Base-by-base conservation (phyloP, 768 basidiomycete genomes). In the Tricholoma terreum region DNA sequence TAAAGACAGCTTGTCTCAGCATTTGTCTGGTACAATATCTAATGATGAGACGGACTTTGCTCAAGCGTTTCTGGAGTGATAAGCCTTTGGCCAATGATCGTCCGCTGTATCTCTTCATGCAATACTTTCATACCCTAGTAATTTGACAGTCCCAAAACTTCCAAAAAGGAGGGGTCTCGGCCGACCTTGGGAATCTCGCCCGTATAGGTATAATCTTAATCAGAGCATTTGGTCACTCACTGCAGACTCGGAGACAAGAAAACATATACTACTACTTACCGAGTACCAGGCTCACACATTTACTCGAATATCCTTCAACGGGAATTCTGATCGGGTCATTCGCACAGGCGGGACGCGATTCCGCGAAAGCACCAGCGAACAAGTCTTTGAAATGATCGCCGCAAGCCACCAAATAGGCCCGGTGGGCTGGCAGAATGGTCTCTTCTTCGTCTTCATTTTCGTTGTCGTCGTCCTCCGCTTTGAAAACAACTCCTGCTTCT, bases 371-470 rank as follows among this genome's bases (percentile, higher is more conserved):
- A 6, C 55, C 61, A 10, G 61, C 65, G 55, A 77, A 74, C 21
- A 62, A 50, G 42, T 68, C 61, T n/a, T 57, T 54, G 58, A 78
- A 75, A 57, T 72, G 63, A 14, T 66, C 61, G 58, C 69, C 71
- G 27, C 60, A 68, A 7, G 71, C 73, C 11, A 71, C 71, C 35
- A 81, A 63, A 55, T 77, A 76, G 4, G 67, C 55, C 4, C 76
- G 73, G 59, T 80, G 80, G 1, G 75, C 79, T 4, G 67, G 65
- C 12, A 77, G 63, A 4, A 58, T 61, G n/a, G n/a, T n/a, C 43
- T 10, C 8, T 24, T 1, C 43, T 45, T 43, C 42, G 15, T 56
- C 61, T 6, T 49, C 65, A n/a, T n/a, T n/a, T 8, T 65, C 64
- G 8, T 62, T 55, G 2, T 66, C 64, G 5, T 56, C 59, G 10